phyloP scores from a whole-genome alignment of 2,329 filamentous ascomycete species.

The Ophiostoma sp. region DNA sequence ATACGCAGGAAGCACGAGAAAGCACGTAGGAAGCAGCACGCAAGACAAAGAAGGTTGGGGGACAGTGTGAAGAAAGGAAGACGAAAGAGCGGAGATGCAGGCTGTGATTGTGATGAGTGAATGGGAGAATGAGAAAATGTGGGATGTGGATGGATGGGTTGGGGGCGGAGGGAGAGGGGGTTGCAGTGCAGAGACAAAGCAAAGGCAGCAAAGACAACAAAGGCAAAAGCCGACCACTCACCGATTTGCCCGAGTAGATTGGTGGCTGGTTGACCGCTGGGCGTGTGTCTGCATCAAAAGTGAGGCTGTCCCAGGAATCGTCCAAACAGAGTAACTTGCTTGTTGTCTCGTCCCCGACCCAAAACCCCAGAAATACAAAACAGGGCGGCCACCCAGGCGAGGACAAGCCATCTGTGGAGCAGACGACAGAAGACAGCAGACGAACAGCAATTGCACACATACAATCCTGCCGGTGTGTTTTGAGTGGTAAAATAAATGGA shows the following conservation, averaged over 20 bases:
- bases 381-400: constrained; percentile 11
- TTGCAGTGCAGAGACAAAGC: constrained; percentile 6
- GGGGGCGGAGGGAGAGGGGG: constrained; percentile 8
- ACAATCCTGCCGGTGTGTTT: neutral
- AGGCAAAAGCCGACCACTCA: neutral
- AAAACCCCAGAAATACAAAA: neutral
- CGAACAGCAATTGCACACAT: neutral
- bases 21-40: neutral
- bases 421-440: neutral
- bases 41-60: neutral
- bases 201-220: neutral
- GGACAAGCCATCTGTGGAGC: neutral
- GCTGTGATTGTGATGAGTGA: neutral
- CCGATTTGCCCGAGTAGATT: neutral
- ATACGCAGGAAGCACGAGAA: neutral
- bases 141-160: neutral
- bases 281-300: neutral
- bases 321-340: neutral
- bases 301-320: neutral
- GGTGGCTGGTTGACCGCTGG: neutral
- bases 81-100: neutral
- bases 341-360: neutral
- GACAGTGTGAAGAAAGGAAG: neutral
- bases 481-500: neutral
- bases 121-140: neutral